A percentile compares a stretch with the other conserved stretches of the same genome.
Conservation (phyloP, 331 rosid genomes). For the Telfairia occidentalis region DNA sequence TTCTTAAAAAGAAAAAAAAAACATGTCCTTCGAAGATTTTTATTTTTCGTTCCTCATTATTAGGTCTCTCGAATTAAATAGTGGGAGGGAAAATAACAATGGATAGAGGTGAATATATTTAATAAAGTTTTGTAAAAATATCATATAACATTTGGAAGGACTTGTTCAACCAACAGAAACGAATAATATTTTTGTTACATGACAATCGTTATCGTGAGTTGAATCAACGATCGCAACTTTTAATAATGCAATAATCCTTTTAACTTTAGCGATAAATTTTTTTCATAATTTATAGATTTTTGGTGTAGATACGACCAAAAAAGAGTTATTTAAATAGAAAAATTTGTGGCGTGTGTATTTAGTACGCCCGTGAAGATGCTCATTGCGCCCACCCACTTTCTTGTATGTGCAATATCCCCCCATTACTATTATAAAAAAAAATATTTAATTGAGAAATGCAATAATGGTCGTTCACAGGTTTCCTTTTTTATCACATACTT, state of each 20-base stretch:
- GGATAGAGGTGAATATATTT: no score
- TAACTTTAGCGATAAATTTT: background rate
- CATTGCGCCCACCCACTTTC: background rate
- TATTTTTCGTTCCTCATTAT: background rate
- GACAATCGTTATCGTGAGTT: background rate
- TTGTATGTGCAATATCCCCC: background rate
- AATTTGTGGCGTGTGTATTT: background rate
- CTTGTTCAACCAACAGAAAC: no score
- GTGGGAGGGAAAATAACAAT: no score
- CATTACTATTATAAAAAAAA: no score
- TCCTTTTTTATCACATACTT: background rate
- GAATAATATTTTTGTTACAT: background rate
- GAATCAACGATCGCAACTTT: background rate
- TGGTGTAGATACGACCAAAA: background rate
- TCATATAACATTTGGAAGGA: no score
- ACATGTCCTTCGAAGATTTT: background rate
- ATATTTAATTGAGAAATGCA: background rate
- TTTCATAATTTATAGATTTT: background rate
- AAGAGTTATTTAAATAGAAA: background rate
- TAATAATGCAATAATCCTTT: background rate
- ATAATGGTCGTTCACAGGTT: background rate
- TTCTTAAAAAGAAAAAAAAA: no score
- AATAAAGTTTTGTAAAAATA: no score
- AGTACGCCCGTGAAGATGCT: constrained; percentile 1
- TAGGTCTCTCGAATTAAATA: no score